Evolutionary conservation across 2,329 filamentous ascomycete genomes (phyloP).

Genomic region (Trichoderma simmonsii): DNA sequence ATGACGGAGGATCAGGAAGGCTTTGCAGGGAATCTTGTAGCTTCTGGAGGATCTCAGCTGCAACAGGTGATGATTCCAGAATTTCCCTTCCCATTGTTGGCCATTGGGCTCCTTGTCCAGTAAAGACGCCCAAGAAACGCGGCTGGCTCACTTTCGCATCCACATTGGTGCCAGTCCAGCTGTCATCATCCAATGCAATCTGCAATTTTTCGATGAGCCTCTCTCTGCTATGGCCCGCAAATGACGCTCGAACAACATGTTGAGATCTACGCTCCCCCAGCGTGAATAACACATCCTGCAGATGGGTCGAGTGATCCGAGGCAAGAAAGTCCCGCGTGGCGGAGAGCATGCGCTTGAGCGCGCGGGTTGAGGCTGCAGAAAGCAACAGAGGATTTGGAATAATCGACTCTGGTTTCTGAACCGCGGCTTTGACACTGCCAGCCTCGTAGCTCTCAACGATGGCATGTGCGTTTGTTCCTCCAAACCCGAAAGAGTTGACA

Average conservation of each 20-base stretch:
- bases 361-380: neutral
- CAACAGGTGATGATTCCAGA: neutral
- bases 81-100: neutral
- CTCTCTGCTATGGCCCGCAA: neutral
- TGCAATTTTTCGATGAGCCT: neutral
- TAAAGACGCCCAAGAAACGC: slow-evolving; percentile 8
- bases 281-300: neutral
- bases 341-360: neutral
- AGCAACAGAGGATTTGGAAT: neutral
- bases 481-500: slow-evolving; percentile 38
- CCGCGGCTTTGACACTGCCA: neutral
- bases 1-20: neutral
- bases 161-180: neutral
- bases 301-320: neutral
- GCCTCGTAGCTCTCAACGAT: slow-evolving; percentile 32
- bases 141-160: neutral
- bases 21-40: neutral
- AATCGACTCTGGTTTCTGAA: neutral
- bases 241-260: neutral
- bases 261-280: neutral
- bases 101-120: slow-evolving; percentile 14
- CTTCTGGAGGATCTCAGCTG: neutral
- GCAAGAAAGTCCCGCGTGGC: neutral
- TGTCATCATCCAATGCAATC: neutral
- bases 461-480: slow-evolving; percentile 44